Base-by-base conservation (phyloP, 1,284 basidiomycete species). In the Ganoderma leucocontextum region DNA sequence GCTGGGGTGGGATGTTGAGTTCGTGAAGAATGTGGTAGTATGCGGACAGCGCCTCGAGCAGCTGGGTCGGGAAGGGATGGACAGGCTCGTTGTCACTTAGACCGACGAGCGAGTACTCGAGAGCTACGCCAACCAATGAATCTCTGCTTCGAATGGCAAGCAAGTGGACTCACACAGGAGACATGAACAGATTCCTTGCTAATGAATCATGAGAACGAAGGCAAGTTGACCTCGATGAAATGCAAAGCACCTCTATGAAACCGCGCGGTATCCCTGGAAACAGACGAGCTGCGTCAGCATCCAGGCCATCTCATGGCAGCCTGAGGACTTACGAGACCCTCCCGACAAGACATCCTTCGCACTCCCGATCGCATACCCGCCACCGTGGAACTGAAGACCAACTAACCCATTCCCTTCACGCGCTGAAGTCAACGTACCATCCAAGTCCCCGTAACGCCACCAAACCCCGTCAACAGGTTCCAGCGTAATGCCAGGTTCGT, bases 381-480 rank as follows among this genome's bases (percentile, higher is more conserved):
- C 72, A n/a, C 72, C 72, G 49, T 73, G 72, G 17, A 73, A 68
- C 15, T 70, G 65, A 44, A 73, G 52, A 22, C 69, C 72, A 0
- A 73, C 57, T 2, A 38, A 47, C 25, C 64, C 64, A 2, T 25
- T 38, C 9, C 63, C 47, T 8, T 35, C 65, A 7, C 53, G 63
- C 15, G 53, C 66, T 2, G 41, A 36, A n/a, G 22, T 44, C 5
- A 70, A 25, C 3, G 53, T 8, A 12, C 49, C 33, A 5, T 65
- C 64, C 4, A 33, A 33, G 44, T 65, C 49, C 1, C 38, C 39
- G 13, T 33, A 53, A 39, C 53, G 52, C 67, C 69, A 70, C 72
- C 72, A 73, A 6, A 73, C 62, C 1, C 65, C 72, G 12, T 70
- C 69, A 2, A 69, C 63, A 35, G 60, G 44, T 4, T n/a, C 61